Evolutionary conservation across 192 early-diverging fungal species (phyloP), one percentile per base, ranked within the genome.

Genomic region (Backusella luteola): DNA sequence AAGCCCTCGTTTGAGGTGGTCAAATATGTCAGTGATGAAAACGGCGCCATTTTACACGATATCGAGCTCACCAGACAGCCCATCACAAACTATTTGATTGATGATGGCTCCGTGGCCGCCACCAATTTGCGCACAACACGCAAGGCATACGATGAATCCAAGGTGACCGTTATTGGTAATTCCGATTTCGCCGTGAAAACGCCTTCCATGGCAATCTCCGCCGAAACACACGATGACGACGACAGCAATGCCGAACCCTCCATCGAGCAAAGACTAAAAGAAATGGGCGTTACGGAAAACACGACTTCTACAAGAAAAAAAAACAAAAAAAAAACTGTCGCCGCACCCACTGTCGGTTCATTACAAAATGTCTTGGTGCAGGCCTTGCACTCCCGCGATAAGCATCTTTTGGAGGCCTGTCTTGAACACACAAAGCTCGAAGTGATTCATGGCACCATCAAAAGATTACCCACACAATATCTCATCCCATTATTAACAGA

Each of bases 1-100:
- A 87, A 88, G 75, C 88, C 88, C 0, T 75, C 80, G 4, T 87
- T 90, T 46, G 88, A 90, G 73, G 85, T 79, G 39, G 78, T 90
- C 5, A 49, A 44, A 79, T 87, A 69, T 80, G 84, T 78, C 49
- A 81, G 71, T 76, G 77, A 76, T 71, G 71, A 66, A 73, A 81
- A 68, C 39, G 75, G 73, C 15, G 52, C 56, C 38, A 36, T 83
- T 29, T 44, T 75, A 35, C 59, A 46, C 23, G 66, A 81, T 23
- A 70, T 84, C 34, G 67, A 23, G 17, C 59, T 81, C 39, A 76
- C n/a, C 8, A 67, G 81, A 77, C 79, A 78, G 56, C 79, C 35
- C 12, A 67, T 78, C 17, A 83, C 80, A 11, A 86, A 85, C 26
- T 86, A 84, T 67, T 71, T 71, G 19, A 81, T 89, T 39, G 85